Evolutionary conservation across 2,329 filamentous ascomycete species (phyloP).

Genomic region (Claviceps pusilla): DNA sequence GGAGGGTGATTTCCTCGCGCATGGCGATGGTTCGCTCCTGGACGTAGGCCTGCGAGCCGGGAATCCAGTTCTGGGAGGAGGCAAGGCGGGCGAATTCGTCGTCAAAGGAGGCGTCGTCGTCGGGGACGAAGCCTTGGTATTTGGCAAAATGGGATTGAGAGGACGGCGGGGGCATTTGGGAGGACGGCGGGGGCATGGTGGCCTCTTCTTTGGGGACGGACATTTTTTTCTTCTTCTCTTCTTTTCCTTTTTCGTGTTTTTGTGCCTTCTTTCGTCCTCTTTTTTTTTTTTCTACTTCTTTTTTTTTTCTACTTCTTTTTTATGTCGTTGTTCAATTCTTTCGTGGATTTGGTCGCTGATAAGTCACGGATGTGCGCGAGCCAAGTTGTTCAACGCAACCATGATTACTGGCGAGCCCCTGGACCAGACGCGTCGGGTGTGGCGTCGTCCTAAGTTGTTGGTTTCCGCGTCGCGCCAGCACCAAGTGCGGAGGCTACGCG

Average conservation of each 20-base stretch:
- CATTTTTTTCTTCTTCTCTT: not conserved
- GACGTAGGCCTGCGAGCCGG: slow-evolving; percentile 14
- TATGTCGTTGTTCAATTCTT: too few relatives aligned
- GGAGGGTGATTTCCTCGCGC: slow-evolving; percentile 13
- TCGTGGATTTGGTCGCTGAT: not conserved
- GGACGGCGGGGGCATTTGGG: slow-evolving; percentile 1
- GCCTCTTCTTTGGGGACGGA: not conserved
- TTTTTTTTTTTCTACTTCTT: not conserved
- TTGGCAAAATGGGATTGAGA: slow-evolving; percentile 19
- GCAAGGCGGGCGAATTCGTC: slow-evolving; percentile 18
- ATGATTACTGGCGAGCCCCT: not conserved
- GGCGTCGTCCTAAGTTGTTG: not conserved
- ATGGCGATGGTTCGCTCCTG: slow-evolving; percentile 18
- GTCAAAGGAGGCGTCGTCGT: slow-evolving; percentile 16
- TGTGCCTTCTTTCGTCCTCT: not conserved
- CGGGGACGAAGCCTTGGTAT: slow-evolving; percentile 15
- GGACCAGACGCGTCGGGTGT: not conserved
- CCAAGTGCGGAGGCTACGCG: not conserved
- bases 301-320: too few relatives aligned
- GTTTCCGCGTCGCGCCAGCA: too few relatives aligned
- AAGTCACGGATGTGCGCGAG: not conserved
- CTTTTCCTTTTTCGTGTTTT: not conserved
- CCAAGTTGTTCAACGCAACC: not conserved
- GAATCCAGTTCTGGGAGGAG: slow-evolving; percentile 16
- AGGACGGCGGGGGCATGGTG: not conserved